phyloP scores from a whole-genome alignment of 441 rosid genomes.

The Biscutella laevigata region DNA sequence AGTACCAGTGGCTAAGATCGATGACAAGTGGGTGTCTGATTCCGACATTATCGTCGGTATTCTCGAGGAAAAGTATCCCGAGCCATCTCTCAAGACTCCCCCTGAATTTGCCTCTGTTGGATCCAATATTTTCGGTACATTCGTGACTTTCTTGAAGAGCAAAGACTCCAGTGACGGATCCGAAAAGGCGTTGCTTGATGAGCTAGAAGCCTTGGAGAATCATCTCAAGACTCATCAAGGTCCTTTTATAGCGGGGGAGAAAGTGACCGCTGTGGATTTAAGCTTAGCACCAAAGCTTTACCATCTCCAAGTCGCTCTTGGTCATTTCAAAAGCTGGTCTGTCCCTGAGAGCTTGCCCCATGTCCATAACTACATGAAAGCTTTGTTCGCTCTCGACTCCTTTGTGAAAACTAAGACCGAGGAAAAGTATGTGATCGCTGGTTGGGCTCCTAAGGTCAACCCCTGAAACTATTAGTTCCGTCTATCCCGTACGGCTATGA shows the following conservation, averaged over 20 bases:
- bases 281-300: slow-evolving; percentile 85
- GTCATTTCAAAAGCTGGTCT: slow-evolving; percentile 79
- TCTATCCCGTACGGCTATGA: no score
- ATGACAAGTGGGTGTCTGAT: slow-evolving; percentile 81
- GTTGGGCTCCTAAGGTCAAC: slow-evolving; percentile 77
- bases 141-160: slow-evolving; percentile 66
- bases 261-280: slow-evolving; percentile 66
- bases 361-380: slow-evolving; percentile 53
- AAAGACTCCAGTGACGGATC: slow-evolving; percentile 67
- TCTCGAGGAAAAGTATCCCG: slow-evolving; percentile 81
- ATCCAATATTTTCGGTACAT: slow-evolving; percentile 57
- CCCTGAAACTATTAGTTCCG: slow-evolving; percentile 27
- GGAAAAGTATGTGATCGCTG: slow-evolving; percentile 51
- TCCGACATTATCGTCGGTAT: slow-evolving; percentile 73
- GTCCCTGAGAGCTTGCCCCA: slow-evolving; percentile 53
- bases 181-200: slow-evolving; percentile 59
- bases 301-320: slow-evolving; percentile 76
- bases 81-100: slow-evolving; percentile 59
- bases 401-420: slow-evolving; percentile 58
- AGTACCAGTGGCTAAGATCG: slow-evolving; percentile 67
- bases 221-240: slow-evolving; percentile 72
- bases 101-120: slow-evolving; percentile 61
- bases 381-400: slow-evolving; percentile 47
- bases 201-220: slow-evolving; percentile 69
- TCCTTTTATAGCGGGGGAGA: slow-evolving; percentile 73